Evolutionary conservation across 352 stramenopile species (phyloP).

Genomic region (Saprolegnia parasitica): DNA sequence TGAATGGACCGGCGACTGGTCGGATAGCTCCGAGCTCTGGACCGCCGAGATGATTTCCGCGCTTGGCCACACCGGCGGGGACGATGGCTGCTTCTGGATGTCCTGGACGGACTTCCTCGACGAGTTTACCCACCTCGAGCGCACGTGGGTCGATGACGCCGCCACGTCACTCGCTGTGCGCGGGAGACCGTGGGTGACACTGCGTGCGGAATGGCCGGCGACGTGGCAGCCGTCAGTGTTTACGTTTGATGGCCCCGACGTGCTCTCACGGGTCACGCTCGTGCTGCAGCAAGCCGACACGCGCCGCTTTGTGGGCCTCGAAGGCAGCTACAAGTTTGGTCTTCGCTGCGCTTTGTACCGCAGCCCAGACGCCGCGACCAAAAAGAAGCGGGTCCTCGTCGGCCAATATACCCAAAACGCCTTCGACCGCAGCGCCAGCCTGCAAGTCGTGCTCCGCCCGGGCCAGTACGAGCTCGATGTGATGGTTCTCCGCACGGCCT

Average conservation of each 20-base stretch:
- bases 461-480: slow-evolving; percentile 35
- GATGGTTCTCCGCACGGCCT: slow-evolving; percentile 32
- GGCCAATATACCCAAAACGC: slow-evolving; percentile 32
- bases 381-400: slow-evolving; percentile 32
- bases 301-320: slow-evolving; percentile 40
- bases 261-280: slow-evolving; percentile 32
- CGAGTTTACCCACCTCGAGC: slow-evolving; percentile 37
- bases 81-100: slow-evolving; percentile 69
- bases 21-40: slow-evolving; percentile 43
- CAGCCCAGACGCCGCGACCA: slow-evolving; percentile 30
- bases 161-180: slow-evolving; percentile 37
- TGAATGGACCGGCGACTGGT: slow-evolving; percentile 51
- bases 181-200: slow-evolving; percentile 31
- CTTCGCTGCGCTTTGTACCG: slow-evolving; percentile 35
- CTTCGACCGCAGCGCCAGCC: slow-evolving; percentile 40
- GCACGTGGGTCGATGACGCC: slow-evolving; percentile 38
- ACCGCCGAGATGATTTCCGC: slow-evolving; percentile 41
- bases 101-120: slow-evolving; percentile 41
- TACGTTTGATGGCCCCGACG: slow-evolving; percentile 32
- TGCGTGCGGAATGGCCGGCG: slow-evolving; percentile 33
- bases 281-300: slow-evolving; percentile 41
- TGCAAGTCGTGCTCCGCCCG: slow-evolving; percentile 32
- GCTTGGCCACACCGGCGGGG: slow-evolving; percentile 39
- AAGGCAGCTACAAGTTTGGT: slow-evolving; percentile 40
- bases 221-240: slow-evolving; percentile 35